These are phyloP conservation scores for Telopea speciosissima DNA, from an alignment of 177 flowering plant genomes.

Conservation along the genomic window DNA sequence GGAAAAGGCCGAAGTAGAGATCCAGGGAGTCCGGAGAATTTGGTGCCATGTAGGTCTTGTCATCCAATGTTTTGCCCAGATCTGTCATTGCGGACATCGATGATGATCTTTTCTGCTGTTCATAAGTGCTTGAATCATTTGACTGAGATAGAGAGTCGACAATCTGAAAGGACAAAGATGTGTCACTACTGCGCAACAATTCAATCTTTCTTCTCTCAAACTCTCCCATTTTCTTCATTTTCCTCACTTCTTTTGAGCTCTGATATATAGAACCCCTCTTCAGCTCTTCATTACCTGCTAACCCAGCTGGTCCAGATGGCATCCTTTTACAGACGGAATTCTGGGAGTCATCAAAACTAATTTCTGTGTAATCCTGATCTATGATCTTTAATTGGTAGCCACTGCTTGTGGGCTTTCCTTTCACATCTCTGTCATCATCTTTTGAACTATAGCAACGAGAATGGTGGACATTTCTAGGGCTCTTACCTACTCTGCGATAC, in stretches of 20 bases:
- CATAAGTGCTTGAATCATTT: slow-evolving; percentile 32
- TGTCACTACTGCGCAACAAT: slow-evolving; percentile 33
- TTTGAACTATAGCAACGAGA: slow-evolving; percentile 22
- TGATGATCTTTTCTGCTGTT: slow-evolving; percentile 26
- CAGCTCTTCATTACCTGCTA: slow-evolving; percentile 24
- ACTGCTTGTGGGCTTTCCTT: slow-evolving; percentile 27
- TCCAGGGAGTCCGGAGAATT: slow-evolving; percentile 14
- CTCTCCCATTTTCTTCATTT: slow-evolving; percentile 35
- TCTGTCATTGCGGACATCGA: slow-evolving; percentile 19
- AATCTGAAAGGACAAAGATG: slow-evolving; percentile 34
- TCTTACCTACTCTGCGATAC: slow-evolving; percentile 31
- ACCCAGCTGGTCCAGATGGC: slow-evolving; percentile 26
- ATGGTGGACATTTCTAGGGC: slow-evolving; percentile 48
- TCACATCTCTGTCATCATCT: slow-evolving; percentile 26
- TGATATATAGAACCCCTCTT: slow-evolving; percentile 73
- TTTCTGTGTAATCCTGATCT: slow-evolving; percentile 43
- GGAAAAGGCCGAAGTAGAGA: slow-evolving; percentile 9
- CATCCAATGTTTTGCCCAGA: slow-evolving; percentile 13
- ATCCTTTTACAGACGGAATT: slow-evolving; percentile 48
- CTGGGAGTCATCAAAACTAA: slow-evolving; percentile 40
- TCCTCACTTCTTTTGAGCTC: slow-evolving; percentile 44
- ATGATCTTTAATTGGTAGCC: slow-evolving; percentile 30
- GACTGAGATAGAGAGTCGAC: slow-evolving; percentile 42
- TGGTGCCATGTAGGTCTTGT: slow-evolving; percentile 13
- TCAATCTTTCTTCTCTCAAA: slow-evolving; percentile 45